Percentiles rank a stretch among this genome's conserved stretches.
Evolutionary conservation across 495 filamentous ascomycete species (phyloP).

Genomic region (Pyronema domesticum): DNA sequence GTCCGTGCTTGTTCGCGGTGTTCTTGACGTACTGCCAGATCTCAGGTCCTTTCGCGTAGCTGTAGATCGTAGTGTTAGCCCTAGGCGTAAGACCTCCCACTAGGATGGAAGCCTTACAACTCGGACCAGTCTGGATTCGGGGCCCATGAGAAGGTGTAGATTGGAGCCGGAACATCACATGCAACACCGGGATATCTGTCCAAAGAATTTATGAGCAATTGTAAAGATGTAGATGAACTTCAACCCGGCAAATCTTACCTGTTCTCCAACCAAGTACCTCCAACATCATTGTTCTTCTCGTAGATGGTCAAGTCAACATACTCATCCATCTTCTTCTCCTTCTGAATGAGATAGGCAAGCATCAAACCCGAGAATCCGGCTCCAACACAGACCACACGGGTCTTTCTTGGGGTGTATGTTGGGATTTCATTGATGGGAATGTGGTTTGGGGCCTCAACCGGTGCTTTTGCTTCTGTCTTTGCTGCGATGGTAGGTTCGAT

Average conservation of each 20-base stretch:
- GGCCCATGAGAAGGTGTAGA: constrained; percentile 23
- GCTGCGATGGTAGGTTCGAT: too few relatives aligned
- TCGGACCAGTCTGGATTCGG: constrained; percentile 24
- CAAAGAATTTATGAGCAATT: neutral
- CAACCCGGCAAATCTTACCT: constrained; percentile 25
- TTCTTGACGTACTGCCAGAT: constrained; percentile 21
- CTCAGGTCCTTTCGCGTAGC: constrained; percentile 18
- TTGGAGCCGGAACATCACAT: constrained; percentile 19
- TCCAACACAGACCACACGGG: constrained; percentile 15
- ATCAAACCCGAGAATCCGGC: constrained; percentile 20
- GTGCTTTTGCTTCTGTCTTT: too few relatives aligned
- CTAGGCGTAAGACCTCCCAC: neutral
- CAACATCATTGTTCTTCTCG: constrained; percentile 57
- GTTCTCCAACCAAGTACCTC: constrained; percentile 44
- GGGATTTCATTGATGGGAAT: too few relatives aligned
- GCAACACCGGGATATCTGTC: constrained; percentile 4
- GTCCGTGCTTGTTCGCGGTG: constrained; percentile 24
- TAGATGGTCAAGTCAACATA: constrained; percentile 42
- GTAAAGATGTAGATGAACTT: too few relatives aligned
- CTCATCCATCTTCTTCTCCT: constrained; percentile 8
- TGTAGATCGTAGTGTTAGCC: neutral
- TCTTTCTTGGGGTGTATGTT: constrained; percentile 6
- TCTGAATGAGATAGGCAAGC: constrained; percentile 16
- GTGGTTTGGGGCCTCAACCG: too few relatives aligned
- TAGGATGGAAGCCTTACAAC: neutral